A percentile compares a stretch with the other conserved stretches of the same genome.
Evolutionary conservation across 176 grass and related monocot genomes (phyloP).

Genomic region (Thinopyrum elongatum): DNA sequence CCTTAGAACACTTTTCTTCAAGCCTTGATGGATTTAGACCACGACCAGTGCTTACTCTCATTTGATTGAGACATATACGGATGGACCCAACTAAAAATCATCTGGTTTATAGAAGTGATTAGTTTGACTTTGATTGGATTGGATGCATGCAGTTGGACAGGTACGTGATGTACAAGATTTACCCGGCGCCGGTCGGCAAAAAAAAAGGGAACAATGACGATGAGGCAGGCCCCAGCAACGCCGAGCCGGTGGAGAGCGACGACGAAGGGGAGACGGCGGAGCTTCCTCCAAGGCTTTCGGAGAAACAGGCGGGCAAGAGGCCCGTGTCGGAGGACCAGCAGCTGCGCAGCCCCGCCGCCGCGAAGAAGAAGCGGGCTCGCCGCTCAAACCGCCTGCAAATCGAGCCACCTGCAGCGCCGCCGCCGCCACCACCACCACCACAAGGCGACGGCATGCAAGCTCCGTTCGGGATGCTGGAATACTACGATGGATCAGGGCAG

Average conservation of each 20-base stretch:
- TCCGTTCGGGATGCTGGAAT: neutral
- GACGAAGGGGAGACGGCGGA: neutral
- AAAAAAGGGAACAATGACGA: neutral
- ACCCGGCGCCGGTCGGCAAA: neutral
- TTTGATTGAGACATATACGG: no score
- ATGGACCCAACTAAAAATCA: no score
- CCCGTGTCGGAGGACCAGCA: neutral
- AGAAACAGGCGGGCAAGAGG: neutral
- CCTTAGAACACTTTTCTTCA: no score
- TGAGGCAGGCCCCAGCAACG: neutral
- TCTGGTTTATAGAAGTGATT: no score
- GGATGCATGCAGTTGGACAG: constrained; percentile 25
- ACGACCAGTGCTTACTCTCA: neutral
- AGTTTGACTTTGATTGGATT: neutral
- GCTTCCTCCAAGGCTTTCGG: neutral
- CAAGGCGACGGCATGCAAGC: neutral
- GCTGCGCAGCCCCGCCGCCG: neutral
- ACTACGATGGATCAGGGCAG: neutral
- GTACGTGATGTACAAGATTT: constrained; percentile 13
- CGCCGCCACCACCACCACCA: neutral
- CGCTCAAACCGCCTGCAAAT: neutral
- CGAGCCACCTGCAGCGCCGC: neutral
- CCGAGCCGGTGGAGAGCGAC: neutral
- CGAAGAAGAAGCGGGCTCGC: neutral
- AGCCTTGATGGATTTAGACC: no score